These are phyloP conservation scores for Dalbergia cultrata DNA, from an alignment of 306 rosid genomes.

Conservation along the genomic window DNA sequence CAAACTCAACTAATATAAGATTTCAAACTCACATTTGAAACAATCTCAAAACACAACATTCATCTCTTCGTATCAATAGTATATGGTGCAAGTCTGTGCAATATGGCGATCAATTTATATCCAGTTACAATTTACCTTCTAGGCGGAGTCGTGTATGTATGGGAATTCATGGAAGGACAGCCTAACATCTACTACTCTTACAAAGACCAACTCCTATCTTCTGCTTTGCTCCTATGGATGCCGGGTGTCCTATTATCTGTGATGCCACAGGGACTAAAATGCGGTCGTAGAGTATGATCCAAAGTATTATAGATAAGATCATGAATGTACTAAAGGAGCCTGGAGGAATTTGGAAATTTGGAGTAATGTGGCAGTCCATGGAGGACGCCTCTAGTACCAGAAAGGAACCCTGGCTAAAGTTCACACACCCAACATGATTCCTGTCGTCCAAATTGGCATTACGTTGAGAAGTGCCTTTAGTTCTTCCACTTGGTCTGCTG, in stretches of 20 bases:
- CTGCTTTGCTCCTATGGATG: conserved; percentile 21
- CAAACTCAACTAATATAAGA: background rate
- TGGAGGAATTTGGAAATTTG: conserved; percentile 44
- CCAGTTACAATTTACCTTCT: background rate
- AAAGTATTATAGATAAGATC: conserved; percentile 31
- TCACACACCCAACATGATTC: conserved; percentile 45
- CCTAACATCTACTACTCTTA: conserved; percentile 27
- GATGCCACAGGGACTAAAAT: conserved; percentile 39
- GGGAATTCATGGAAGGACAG: background rate
- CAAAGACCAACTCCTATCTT: conserved; percentile 38
- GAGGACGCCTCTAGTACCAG: conserved; percentile 44
- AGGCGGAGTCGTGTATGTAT: background rate
- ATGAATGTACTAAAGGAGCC: conserved; percentile 39
- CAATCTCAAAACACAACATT: background rate
- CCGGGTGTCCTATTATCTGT: background rate
- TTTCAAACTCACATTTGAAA: too few relatives aligned
- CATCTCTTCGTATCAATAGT: background rate
- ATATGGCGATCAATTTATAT: background rate
- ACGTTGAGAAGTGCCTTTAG: conserved; percentile 42
- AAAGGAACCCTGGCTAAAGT: conserved; percentile 30
- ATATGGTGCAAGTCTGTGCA: background rate
- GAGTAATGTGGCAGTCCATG: conserved; percentile 45
- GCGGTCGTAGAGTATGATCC: conserved; percentile 41
- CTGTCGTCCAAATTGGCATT: conserved; percentile 47
- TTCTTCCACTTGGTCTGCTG: conserved; percentile 60